phyloP scores from a whole-genome alignment of 345 rosid genomes.

The Citrus reticulata region DNA sequence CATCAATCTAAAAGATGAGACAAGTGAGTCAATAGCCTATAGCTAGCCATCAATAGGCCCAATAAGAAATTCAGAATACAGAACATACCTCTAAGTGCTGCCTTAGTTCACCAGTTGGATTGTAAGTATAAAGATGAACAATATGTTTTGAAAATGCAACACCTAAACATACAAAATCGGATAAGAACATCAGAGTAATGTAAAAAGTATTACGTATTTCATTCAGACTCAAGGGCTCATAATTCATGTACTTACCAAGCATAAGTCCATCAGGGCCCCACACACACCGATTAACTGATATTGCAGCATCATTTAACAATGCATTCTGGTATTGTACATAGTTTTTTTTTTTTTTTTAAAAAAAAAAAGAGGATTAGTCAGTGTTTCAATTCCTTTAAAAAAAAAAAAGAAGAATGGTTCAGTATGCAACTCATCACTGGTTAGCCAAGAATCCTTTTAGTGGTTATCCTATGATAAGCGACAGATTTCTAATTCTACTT shows the following conservation, averaged over 20 bases:
- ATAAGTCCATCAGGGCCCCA: constrained; percentile 65
- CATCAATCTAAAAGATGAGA: constrained; percentile 50
- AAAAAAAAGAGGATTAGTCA: not conserved
- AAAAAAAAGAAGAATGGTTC: not conserved
- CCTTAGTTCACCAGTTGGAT: constrained; percentile 43
- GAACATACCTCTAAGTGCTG: constrained; percentile 50
- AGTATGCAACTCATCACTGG: not conserved
- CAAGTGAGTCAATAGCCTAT: not conserved
- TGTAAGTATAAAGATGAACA: constrained; percentile 66
- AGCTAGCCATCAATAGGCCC: not conserved
- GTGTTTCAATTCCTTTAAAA: not conserved
- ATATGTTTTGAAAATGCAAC: constrained; percentile 81
- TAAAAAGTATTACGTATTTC: not conserved
- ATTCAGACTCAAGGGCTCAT: not conserved
- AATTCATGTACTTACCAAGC: constrained; percentile 36
- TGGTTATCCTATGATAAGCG: not conserved
- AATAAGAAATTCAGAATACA: not conserved
- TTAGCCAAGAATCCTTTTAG: not conserved
- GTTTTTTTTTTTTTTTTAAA: too few relatives aligned
- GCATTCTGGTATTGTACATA: constrained; percentile 30
- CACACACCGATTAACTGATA: constrained; percentile 58
- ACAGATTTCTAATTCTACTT: not conserved
- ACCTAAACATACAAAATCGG: constrained; percentile 30
- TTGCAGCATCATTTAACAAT: constrained; percentile 52
- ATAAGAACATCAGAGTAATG: not conserved